Evolutionary conservation across 805 yeast genomes (phyloP), one percentile per base, ranked within the genome.

Genomic region (Teunomyces kruisii): DNA sequence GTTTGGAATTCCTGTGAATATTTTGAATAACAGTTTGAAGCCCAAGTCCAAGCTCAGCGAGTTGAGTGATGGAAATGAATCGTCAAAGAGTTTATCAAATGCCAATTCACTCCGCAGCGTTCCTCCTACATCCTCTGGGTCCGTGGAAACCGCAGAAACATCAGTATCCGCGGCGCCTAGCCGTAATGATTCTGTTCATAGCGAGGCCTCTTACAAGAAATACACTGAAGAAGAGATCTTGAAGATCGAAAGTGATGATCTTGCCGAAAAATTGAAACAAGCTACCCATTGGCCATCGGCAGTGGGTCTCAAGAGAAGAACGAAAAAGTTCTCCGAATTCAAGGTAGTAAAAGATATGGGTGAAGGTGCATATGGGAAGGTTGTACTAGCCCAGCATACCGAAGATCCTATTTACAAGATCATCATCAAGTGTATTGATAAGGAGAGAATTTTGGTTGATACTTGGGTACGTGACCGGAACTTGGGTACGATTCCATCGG

Each of bases 341-440:
- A 65, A 69, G 1, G 77, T 87, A 1, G 38, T 89, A 36, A 86
- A 87, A 60, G 80, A 83, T 50, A 80, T 94, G 82, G 99, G 99
- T 1, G 92, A 87, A 62, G 99, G 99, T 31, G 97, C 98, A 0
- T 94, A 94, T 59, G 99, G 99, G 9, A 88, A 88, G 59, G 99
- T 94, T 14, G 84, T 88, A 19, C 74, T 88, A 17, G 94, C 88
- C 3, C 78, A 78, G 61, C 86, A 84, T 57, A 79, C 76, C 38
- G 72, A 75, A 22, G 89, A 86, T 53, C 75, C 79, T 0, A 65
- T 66, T 2, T 84, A 87, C 61, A 78, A 75, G 49, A 84, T 89
- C 32, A 88, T 94, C 13, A 80, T 91, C 47, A 94, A 94, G 64
- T 83, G 95, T 55, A 94, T 94, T 40, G 86, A 88, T 60, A 94